Percentiles rank a stretch among this genome's conserved stretches.
These are phyloP conservation scores for Naganishia onofrii DNA, from an alignment of 768 basidiomycete species.

Conservation along the genomic window DNA sequence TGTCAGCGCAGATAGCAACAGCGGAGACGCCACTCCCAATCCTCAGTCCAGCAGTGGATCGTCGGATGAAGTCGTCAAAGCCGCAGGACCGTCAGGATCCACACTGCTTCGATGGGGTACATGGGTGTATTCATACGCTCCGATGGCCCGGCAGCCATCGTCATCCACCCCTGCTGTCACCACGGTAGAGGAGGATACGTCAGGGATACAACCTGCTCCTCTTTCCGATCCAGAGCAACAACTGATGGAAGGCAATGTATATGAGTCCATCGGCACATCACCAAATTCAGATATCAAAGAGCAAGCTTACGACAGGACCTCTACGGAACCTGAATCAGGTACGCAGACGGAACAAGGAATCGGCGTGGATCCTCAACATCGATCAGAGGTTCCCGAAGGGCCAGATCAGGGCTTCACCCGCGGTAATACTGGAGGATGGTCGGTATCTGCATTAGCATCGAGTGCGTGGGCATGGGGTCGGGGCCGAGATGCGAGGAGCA, in stretches of 20 bases:
- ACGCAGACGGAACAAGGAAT: slow-evolving; percentile 17
- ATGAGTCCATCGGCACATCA: neutral
- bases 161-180: neutral
- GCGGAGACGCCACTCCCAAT: neutral
- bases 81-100: neutral
- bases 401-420: neutral
- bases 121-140: slow-evolving; percentile 16
- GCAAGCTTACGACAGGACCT: neutral
- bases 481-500: neutral
- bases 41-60: neutral
- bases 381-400: slow-evolving; percentile 4
- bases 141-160: neutral
- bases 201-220: neutral
- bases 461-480: slow-evolving; percentile 8
- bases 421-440: neutral
- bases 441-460: neutral
- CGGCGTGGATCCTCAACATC: slow-evolving; percentile 8
- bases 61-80: neutral
- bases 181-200: neutral
- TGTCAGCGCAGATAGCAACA: neutral
- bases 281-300: neutral
- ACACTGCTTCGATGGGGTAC: neutral
- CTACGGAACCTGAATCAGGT: neutral
- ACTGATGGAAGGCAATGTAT: neutral
- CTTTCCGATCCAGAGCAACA: slow-evolving; percentile 4